Evolutionary conservation across 345 rosid species (phyloP).

Genomic region (Gossypium herbaceum): DNA sequence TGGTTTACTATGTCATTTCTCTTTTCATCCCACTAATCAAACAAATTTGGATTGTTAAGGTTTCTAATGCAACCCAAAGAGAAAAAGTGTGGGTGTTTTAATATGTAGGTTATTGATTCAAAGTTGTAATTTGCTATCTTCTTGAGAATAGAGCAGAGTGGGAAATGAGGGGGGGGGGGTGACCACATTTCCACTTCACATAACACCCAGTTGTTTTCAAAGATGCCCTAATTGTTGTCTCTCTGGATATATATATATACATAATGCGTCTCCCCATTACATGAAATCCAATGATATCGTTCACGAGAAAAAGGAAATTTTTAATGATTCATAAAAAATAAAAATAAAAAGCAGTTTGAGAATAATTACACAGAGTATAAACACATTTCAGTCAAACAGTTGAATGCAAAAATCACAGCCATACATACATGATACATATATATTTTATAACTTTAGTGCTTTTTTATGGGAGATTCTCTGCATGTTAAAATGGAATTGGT

Average conservation of each 20-base stretch:
- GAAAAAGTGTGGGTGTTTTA: neutral
- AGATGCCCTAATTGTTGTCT: conserved; percentile 5
- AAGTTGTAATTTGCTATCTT: neutral
- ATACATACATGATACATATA: neutral
- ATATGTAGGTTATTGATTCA: neutral
- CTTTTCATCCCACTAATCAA: neutral
- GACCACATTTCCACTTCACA: conserved; percentile 28
- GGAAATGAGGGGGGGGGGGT: neutral
- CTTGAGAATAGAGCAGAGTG: conserved; percentile 1
- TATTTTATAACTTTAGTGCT: conserved; percentile 17
- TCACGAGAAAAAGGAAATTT: neutral
- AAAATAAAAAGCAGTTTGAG: neutral
- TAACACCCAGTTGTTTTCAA: neutral
- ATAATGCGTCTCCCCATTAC: conserved; percentile 10
- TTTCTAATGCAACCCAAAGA: conserved; percentile 9
- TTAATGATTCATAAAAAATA: conserved; percentile 1
- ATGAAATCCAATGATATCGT: neutral
- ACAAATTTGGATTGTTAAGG: neutral
- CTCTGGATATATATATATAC: neutral
- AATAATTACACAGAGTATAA: neutral
- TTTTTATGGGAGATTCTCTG: conserved; percentile 30
- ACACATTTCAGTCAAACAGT: conserved; percentile 15
- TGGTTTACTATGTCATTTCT: neutral
- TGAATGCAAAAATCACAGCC: conserved; percentile 18
- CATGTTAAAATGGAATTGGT: conserved; percentile 15